Base-by-base conservation (phyloP, 2,329 filamentous ascomycete genomes). In the Cladosporium sp. region DNA sequence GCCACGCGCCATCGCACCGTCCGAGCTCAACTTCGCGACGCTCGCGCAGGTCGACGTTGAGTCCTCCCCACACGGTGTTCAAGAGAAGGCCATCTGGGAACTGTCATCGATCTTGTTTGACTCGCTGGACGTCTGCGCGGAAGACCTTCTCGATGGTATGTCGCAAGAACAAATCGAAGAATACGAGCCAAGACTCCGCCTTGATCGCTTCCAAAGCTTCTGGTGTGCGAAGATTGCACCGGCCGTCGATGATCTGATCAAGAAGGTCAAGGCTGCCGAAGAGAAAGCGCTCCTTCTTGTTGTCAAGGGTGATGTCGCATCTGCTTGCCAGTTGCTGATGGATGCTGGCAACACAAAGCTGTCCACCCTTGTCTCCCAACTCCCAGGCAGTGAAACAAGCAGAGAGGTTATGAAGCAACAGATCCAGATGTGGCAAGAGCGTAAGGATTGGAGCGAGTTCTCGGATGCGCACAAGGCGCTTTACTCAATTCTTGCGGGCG, bases 71-170 rank as follows among this genome's bases (percentile, higher is more conserved):
- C 49, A 64, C 48, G 69, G 70, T 12, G 53, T 55, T 16, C 80
- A 88, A 51, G 88, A 94, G 68, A 81, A 83, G 61, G 75, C 82
- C 12, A 82, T 93, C 1, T 98, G 94, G 93, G 80, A 88, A 53
- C 75, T 98, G 30, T 85, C 88, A 1, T 86, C 87, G 51, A 84
- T 96, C 32, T 77, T 98, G 3, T 98, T 95, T 62, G 90, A 95
- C 57, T 75, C 83, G n/a, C 55, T 82, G 9, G 57, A 62, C 4
- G 49, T 63, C 12, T 59, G 54, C 33, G 48, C 52, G 6, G 51
- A 62, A 7, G 41, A 50, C n/a, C 49, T 62, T 2, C 59, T 65
- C 9, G 57, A 62, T 5, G 72, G 72, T 13, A 63, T 77, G 25
- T 68, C 72, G 2, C 51, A 67, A 2, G 71, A 76, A 11, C 61